phyloP scores from a whole-genome alignment of 345 rosid species.

The Abelmoschus esculentus region DNA sequence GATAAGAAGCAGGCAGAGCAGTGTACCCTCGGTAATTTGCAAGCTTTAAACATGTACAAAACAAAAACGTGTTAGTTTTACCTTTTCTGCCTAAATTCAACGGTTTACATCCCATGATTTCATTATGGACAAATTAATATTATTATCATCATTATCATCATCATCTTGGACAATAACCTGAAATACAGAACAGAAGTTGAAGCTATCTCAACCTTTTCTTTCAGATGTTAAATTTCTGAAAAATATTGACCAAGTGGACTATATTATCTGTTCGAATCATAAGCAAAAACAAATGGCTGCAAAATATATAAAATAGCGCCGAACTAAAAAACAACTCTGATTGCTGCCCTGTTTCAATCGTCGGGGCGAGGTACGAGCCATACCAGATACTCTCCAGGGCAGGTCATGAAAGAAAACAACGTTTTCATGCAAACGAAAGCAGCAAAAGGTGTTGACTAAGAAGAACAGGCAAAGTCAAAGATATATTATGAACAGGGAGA shows the following conservation, averaged over 20 bases:
- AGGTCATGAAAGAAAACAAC: neutral
- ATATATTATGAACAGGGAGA: neutral
- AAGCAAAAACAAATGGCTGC: neutral
- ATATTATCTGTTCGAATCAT: neutral
- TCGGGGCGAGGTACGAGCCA: neutral
- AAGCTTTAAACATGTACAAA: conserved; percentile 16
- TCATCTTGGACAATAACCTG: neutral
- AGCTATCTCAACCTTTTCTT: neutral
- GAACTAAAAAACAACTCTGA: neutral
- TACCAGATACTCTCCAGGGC: neutral
- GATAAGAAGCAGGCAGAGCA: conserved; percentile 28
- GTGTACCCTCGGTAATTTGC: conserved; percentile 20
- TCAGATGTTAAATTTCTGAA: neutral
- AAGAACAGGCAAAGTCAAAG: neutral
- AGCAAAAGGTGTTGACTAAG: neutral
- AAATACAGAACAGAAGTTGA: neutral
- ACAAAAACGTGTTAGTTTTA: neutral
- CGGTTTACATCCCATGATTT: neutral
- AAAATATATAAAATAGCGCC: neutral
- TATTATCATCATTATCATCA: too few species aligned
- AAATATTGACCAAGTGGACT: neutral
- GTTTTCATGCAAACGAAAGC: neutral
- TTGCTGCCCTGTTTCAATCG: neutral
- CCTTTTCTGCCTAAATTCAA: neutral
- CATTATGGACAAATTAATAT: neutral